A percentile compares a stretch with the other conserved stretches of the same genome.
Conservation (phyloP, 805 yeast species). For the Saturnispora sanitii region DNA sequence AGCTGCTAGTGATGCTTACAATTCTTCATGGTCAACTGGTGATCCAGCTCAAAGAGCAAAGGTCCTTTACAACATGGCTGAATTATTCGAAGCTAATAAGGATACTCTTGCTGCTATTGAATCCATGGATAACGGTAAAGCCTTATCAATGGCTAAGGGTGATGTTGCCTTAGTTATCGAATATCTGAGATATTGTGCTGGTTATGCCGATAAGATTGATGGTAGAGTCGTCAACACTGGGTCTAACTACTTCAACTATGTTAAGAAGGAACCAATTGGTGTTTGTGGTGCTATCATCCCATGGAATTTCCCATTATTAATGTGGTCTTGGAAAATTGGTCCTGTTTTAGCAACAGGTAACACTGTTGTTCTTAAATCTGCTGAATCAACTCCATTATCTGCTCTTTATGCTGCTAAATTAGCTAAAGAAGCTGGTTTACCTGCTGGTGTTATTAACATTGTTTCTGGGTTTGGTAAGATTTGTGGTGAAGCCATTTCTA, state of each 20-base stretch:
- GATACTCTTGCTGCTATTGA: constrained; percentile 74
- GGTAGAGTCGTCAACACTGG: constrained; percentile 76
- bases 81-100: constrained; percentile 59
- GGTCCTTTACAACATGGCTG: constrained; percentile 63
- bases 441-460: constrained; percentile 67
- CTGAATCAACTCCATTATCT: constrained; percentile 83
- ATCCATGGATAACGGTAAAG: constrained; percentile 84
- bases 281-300: constrained; percentile 95
- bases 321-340: constrained; percentile 92
- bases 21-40: constrained; percentile 51
- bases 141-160: constrained; percentile 57
- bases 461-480: constrained; percentile 67
- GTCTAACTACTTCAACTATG: constrained; percentile 59
- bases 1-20: constrained; percentile 75
- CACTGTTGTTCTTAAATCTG: constrained; percentile 78
- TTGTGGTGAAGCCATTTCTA: constrained; percentile 62
- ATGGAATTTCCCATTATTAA: constrained; percentile 92
- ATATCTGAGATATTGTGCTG: constrained; percentile 77
- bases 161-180: constrained; percentile 64
- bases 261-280: constrained; percentile 85
- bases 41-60: constrained; percentile 62
- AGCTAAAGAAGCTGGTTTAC: constrained; percentile 59
- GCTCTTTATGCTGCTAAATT: constrained; percentile 58
- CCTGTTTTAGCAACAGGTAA: constrained; percentile 91
- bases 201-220: constrained; percentile 80